Conservation (phyloP, 2,329 filamentous ascomycete species). For the Fusarium verrucosum region DNA sequence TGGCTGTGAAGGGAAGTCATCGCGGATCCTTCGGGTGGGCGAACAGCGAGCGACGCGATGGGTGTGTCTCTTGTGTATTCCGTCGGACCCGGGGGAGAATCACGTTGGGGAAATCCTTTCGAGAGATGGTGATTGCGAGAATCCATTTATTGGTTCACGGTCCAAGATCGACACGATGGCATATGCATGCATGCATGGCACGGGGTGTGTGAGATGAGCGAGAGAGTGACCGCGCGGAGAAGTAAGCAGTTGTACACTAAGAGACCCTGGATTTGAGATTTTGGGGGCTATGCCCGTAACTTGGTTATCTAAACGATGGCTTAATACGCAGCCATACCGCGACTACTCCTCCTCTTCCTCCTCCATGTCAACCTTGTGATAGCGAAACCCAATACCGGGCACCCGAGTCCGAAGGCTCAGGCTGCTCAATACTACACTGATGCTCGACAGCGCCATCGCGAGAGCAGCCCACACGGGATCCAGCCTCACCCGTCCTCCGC, state of each 20-base stretch:
- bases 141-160: constrained; percentile 21
- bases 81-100: constrained; percentile 12
- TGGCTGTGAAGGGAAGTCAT: constrained; percentile 24
- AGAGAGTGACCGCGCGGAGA: neutral
- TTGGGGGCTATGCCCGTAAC: constrained; percentile 8
- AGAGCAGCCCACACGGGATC: constrained; percentile 88
- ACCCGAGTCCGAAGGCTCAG: constrained; percentile 69
- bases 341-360: constrained; percentile 6
- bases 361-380: constrained; percentile 22
- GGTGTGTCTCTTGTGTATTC: constrained; percentile 8
- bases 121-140: constrained; percentile 27
- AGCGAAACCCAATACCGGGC: constrained; percentile 56
- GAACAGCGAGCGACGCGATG: constrained; percentile 1
- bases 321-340: constrained; percentile 1
- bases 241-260: constrained; percentile 25
- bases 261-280: constrained; percentile 1
- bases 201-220: constrained; percentile 1
- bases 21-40: constrained; percentile 22
- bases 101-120: constrained; percentile 1
- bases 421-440: constrained; percentile 88
- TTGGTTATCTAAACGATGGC: constrained; percentile 17
- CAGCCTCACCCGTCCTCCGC: constrained; percentile 67
- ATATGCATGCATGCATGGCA: constrained; percentile 13
- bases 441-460: constrained; percentile 92
- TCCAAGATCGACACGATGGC: constrained; percentile 16